Evolutionary conservation across 2,329 filamentous ascomycete species (phyloP), one percentile per base, ranked within the genome.

Genomic region (Aspergillus cejpii): DNA sequence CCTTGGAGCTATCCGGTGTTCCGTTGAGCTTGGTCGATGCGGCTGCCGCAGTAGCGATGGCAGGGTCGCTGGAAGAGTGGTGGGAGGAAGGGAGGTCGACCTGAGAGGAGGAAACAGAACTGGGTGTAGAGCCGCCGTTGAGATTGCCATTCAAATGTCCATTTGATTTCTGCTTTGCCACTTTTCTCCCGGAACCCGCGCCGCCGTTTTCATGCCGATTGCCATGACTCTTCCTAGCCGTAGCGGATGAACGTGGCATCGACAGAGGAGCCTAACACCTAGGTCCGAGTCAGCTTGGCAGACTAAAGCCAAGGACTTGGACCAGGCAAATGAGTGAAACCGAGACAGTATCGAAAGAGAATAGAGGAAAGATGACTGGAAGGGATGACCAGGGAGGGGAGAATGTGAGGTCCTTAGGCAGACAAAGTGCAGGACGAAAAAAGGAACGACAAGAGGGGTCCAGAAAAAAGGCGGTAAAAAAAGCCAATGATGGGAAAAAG

Each of bases 191-290:
- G 41, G 85, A 81, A 61, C 83, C 83, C 76, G 89, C 84, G 67
- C 88, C 76, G 63, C 87, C 88, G 83, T 87, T 89, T 72, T 95
- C 89, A 72, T 94, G 85, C 68, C 85, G 81, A 62, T 76, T 80
- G 70, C 84, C 84, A 73, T 82, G 77, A 72, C 75, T 84, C 66
- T 73, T 73, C 62, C 70, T 71, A 64, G 68, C 65, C 60, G 71
- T 67, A 61, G 63, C 64, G 53, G 63, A 66, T 67, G 67, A 68
- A 63, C 70, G 70, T 68, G 70, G 69, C 72, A 74, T 74, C 65
- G 71, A 68, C 64, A 59, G 71, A 63, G 59, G 61, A 58, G 62
- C 61, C 63, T 57, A 57, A 63, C 57, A 62, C 59, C 64, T 61
- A 66, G 64, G 63, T 67, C 66, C 67, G 60, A 69, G 66, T 70